These are phyloP conservation scores for Mycena vulgaris DNA, from an alignment of 768 basidiomycete species.

Conservation along the genomic window DNA sequence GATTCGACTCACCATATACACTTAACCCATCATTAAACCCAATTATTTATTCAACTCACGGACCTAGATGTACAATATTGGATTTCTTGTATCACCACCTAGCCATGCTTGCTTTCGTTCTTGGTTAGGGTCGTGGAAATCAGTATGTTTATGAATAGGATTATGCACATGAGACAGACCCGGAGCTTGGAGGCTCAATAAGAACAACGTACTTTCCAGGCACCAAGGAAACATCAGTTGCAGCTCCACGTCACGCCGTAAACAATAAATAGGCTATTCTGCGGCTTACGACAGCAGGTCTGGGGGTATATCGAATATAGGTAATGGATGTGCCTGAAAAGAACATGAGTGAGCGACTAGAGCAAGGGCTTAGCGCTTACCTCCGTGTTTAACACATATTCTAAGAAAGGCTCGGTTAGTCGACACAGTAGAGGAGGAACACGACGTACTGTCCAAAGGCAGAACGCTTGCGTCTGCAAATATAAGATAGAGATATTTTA, in stretches of 20 bases:
- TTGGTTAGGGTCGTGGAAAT: constrained; percentile 34
- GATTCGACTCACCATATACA: constrained; percentile 26
- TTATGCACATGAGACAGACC: neutral
- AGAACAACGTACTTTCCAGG: constrained; percentile 6
- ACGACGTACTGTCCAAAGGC: constrained; percentile 78
- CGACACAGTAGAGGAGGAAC: neutral
- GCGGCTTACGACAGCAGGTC: constrained; percentile 14
- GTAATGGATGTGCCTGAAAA: constrained; percentile 39
- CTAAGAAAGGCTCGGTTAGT: constrained; percentile 6
- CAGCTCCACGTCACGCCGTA: neutral
- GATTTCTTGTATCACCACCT: constrained; percentile 36
- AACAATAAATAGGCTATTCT: constrained; percentile 26
- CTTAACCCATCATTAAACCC: constrained; percentile 26
- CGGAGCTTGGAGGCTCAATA: neutral
- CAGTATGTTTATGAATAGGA: constrained; percentile 33
- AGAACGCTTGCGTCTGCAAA: constrained; percentile 84
- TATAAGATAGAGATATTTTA: constrained; percentile 92
- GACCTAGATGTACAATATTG: constrained; percentile 38
- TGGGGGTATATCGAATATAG: constrained; percentile 35
- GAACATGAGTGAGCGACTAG: neutral
- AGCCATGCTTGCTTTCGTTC: constrained; percentile 2
- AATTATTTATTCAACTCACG: constrained; percentile 32
- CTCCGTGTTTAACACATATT: constrained; percentile 41
- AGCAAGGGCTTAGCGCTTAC: constrained; percentile 8
- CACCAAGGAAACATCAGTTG: neutral